A percentile compares a stretch with the other conserved stretches of the same genome.
Conservation (phyloP, 495 filamentous ascomycete genomes). For the Neurospora sp. region DNA sequence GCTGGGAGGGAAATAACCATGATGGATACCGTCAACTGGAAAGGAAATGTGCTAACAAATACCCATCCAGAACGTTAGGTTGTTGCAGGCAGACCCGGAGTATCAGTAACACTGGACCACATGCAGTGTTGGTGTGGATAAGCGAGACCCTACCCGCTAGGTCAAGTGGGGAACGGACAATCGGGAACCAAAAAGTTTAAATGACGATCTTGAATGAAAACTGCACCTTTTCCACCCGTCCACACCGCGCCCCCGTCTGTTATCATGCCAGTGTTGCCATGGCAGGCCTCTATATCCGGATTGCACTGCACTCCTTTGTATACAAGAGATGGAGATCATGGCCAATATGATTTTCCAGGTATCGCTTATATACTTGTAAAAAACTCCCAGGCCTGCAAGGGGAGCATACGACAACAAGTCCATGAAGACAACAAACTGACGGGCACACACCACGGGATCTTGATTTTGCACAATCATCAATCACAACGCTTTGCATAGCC, state of each 20-base stretch:
- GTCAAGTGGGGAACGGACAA: background rate
- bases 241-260: background rate
- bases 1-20: background rate
- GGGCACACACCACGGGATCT: background rate
- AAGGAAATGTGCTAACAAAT: background rate
- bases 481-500: background rate
- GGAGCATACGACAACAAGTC: background rate
- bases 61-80: background rate
- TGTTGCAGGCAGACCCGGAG: background rate
- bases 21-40: background rate
- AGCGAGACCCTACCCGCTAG: background rate
- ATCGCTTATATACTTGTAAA: background rate
- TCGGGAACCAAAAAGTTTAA: background rate
- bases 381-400: too few relatives aligned
- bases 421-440: background rate
- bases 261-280: background rate
- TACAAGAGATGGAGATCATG: background rate
- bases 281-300: background rate
- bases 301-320: background rate
- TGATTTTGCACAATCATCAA: background rate
- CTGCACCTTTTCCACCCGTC: background rate
- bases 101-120: background rate
- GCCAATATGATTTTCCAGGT: background rate
- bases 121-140: background rate
- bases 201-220: background rate